Base-by-base conservation (phyloP, 768 basidiomycete species). In the Lepiota venenata region DNA sequence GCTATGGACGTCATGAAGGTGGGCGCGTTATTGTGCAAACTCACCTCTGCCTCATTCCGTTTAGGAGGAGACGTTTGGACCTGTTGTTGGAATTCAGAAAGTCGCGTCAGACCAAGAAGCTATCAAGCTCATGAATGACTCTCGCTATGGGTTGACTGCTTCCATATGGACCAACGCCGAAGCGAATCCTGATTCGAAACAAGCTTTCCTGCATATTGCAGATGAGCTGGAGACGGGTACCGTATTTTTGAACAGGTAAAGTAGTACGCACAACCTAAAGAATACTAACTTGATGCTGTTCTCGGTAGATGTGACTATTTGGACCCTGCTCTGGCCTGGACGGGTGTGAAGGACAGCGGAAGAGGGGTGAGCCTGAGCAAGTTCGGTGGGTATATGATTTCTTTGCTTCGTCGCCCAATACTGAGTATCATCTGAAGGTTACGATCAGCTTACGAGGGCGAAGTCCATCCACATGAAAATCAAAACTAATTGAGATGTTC, bases 1-100 rank as follows among this genome's bases (percentile, higher is more conserved):
- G 91, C 77, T 14, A 97, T 98, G 94, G 88, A 93, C 21, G 74
- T 97, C 29, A 97, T 98, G 94, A 91, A 71, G 76, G 94, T 87
- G 60, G 3, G 71, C 25, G 51, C 9, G 35, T 2, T 35, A 47
- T 63, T 16, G 51, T 11, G 21, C 47, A 6, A 50, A 18, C 44
- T 25, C 21, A 20, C 39, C 15, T 11, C 37, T 37, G 15, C 20
- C 43, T 41, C 29, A 48, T 21, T 51, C 25, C 42, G 15, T 40
- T 9, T 56, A 89, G 85, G 85, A 88, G 69, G 91, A 94, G 70
- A 92, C 91, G 0, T 98, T 98, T 58, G 97, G 97, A 0, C 97
- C 97, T 0, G 80, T 97, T 5, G 76, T 98, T 25, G 95, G 94
- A 10, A 93, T 99, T 57, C 88, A 91, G 71, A 95, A 93, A 78